Base-by-base conservation (phyloP, 2,329 filamentous ascomycete genomes). In the Tympanopsis confertula region DNA sequence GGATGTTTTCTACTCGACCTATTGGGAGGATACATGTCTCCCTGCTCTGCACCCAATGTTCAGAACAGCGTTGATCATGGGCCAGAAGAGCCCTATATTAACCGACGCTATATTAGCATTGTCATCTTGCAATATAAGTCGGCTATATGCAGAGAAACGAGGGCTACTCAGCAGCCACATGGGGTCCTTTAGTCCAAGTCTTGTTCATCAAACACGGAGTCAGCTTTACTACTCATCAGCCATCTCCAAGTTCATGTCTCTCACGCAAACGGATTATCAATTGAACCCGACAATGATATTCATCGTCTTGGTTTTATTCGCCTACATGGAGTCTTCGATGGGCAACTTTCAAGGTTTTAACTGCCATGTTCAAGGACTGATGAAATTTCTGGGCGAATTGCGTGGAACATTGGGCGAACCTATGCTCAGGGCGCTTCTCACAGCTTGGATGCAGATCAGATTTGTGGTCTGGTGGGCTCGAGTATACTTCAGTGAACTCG, bases 381-480 rank as follows among this genome's bases (percentile, higher is more conserved):
- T 35, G 7, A n/a, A 10, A n/a, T 26, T 26, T 26, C 22, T 26
- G 7, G n/a, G 7, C 7, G 22, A 26, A 10, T 10, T 26, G 7
- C 7, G n/a, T 10, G 22, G n/a, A 10, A 26, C n/a, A 26, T 7
- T n/a, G n/a, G 22, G n/a, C 7, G 22, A 26, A 7, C 22, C 22
- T 7, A n/a, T 26, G 7, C 22, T 44, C 7, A 44, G 36, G 5
- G 26, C 28, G 2, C 41, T 50, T n/a, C 39, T 50, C 14, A 42
- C 42, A 20, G 41, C 46, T 14, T 50, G 47, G 47, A 43, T 49
- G 40, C 49, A 50, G 20, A 35, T 43, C 10, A 46, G 39, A 19
- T 47, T 42, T 17, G 40, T 48, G 10, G 41, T 51, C 13, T 51
- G 48, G 49, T 52, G 48, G 48, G 48, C 48, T 12, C 47, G 49